These are phyloP conservation scores for Phytopythium kandeliae DNA, from an alignment of 352 stramenopile species.

Conservation along the genomic window DNA sequence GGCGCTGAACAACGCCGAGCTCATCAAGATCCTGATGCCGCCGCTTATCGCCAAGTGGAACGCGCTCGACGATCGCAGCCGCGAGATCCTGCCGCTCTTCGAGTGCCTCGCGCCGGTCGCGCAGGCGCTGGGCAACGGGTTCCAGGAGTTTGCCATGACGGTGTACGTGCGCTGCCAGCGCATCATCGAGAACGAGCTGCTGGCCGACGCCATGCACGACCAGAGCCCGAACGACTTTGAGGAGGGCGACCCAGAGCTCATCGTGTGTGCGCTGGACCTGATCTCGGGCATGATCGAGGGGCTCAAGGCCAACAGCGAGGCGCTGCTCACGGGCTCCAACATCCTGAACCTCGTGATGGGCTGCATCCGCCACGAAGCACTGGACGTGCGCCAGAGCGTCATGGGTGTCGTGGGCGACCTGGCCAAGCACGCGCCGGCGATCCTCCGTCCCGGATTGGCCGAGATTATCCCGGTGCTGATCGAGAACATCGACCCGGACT, in stretches of 20 bases:
- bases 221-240: slow-evolving; percentile 77
- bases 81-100: slow-evolving; percentile 83
- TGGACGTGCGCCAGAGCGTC: slow-evolving; percentile 86
- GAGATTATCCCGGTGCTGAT: slow-evolving; percentile 83
- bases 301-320: slow-evolving; percentile 66
- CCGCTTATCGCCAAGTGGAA: slow-evolving; percentile 93
- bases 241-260: slow-evolving; percentile 85
- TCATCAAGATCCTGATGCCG: slow-evolving; percentile 93
- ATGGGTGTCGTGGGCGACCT: slow-evolving; percentile 88
- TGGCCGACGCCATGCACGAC: slow-evolving; percentile 75
- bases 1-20: slow-evolving; percentile 87
- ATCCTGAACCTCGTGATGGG: slow-evolving; percentile 85
- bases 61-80: slow-evolving; percentile 61
- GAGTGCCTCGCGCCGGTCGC: slow-evolving; percentile 87
- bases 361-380: slow-evolving; percentile 80
- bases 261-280: slow-evolving; percentile 86
- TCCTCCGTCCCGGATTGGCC: slow-evolving; percentile 65
- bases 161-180: slow-evolving; percentile 77
- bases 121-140: slow-evolving; percentile 76
- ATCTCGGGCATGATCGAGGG: slow-evolving; percentile 89
- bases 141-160: slow-evolving; percentile 84
- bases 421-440: slow-evolving; percentile 73
- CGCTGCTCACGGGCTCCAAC: slow-evolving; percentile 76
- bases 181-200: slow-evolving; percentile 80
- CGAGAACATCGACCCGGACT: slow-evolving; percentile 83